Evolutionary conservation across 257 asterid genomes (phyloP).

Genomic region (Salvia rosmarinus): DNA sequence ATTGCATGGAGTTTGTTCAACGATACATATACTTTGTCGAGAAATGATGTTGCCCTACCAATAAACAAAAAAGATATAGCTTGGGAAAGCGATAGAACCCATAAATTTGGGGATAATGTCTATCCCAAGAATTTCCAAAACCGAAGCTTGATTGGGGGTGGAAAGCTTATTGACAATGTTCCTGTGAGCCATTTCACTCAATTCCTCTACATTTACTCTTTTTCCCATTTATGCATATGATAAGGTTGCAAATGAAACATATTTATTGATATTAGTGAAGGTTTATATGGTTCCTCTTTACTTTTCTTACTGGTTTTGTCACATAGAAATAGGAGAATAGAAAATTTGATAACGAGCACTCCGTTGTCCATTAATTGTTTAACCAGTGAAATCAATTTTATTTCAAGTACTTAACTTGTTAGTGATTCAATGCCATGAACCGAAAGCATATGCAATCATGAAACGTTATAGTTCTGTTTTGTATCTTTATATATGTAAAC

Average conservation of each 20-base stretch:
- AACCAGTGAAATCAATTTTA: too few relatives aligned
- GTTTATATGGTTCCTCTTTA: background rate
- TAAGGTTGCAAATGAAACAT: background rate
- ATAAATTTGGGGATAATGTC: constrained; percentile 67
- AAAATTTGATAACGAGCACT: background rate
- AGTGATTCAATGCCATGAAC: too few relatives aligned
- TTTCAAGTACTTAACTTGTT: too few relatives aligned
- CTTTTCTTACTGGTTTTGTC: background rate
- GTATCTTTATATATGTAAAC: background rate
- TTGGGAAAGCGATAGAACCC: constrained; percentile 69
- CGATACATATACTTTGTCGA: constrained; percentile 67
- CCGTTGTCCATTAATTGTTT: too few relatives aligned
- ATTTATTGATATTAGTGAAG: background rate
- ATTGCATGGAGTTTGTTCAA: constrained; percentile 97
- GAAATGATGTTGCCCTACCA: constrained; percentile 40
- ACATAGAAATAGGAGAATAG: background rate
- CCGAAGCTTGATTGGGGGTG: constrained; percentile 71
- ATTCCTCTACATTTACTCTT: background rate
- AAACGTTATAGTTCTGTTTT: background rate
- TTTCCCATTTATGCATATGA: background rate
- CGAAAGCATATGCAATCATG: background rate
- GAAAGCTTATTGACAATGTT: constrained; percentile 50
- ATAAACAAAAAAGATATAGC: constrained; percentile 75
- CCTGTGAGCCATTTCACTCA: constrained; percentile 59
- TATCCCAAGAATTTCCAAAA: constrained; percentile 79